Evolutionary conservation across 2,329 filamentous ascomycete species (phyloP).

Genomic region (Trichoderma asperellum): DNA sequence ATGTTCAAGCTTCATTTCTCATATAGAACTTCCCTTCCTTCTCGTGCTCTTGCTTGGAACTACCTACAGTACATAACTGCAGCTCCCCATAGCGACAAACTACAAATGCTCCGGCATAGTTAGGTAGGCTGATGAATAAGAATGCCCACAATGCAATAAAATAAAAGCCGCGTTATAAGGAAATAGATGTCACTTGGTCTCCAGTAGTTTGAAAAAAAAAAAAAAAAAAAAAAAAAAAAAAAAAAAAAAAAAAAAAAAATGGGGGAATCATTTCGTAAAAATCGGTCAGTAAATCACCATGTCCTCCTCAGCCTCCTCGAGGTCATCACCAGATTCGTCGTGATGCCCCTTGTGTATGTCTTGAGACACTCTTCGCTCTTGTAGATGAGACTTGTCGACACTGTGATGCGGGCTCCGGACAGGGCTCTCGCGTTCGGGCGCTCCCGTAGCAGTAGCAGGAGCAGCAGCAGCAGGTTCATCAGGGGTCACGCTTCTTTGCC

Average conservation of each 20-base stretch:
- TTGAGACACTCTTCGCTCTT: slow-evolving; percentile 10
- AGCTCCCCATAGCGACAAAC: neutral
- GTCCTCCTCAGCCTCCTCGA: slow-evolving; percentile 85
- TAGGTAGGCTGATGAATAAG: neutral
- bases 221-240: neutral
- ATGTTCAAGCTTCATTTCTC: neutral
- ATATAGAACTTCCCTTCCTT: neutral
- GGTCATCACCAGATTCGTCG: slow-evolving; percentile 74
- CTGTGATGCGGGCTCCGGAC: slow-evolving; percentile 21
- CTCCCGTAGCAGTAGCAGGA: neutral
- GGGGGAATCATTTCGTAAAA: slow-evolving; percentile 20
- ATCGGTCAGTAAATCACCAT: slow-evolving; percentile 77
- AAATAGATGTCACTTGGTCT: slow-evolving; percentile 17
- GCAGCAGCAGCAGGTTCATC: slow-evolving; percentile 36
- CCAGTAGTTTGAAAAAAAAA: neutral
- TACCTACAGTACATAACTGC: neutral
- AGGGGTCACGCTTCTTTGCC: slow-evolving; percentile 37
- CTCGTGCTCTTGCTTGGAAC: neutral
- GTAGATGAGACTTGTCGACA: neutral
- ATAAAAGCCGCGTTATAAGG: neutral
- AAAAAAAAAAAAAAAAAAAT: neutral
- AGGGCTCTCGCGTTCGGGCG: slow-evolving; percentile 27
- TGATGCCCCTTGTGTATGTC: slow-evolving; percentile 52
- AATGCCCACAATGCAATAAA: neutral
- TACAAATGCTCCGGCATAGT: neutral